phyloP scores from a whole-genome alignment of 257 asterid genomes.

The Craterostigma plantagineum region DNA sequence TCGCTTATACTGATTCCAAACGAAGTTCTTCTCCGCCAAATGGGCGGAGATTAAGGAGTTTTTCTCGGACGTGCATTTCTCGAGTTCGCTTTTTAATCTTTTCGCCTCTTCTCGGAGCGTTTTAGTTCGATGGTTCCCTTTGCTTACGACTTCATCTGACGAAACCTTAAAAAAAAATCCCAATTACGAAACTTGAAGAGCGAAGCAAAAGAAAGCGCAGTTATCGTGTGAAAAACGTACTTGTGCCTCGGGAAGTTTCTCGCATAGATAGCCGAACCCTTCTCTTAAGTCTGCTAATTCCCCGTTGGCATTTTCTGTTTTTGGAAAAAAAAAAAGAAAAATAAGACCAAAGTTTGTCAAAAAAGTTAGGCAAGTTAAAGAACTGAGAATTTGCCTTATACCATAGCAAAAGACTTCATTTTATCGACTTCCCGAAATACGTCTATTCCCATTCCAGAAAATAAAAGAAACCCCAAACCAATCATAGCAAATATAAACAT shows the following conservation, averaged over 20 bases:
- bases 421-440: too few species aligned
- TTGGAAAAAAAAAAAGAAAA: constrained; percentile 12
- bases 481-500: too few species aligned
- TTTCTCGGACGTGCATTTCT: constrained; percentile 26
- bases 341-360: too few species aligned
- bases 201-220: too few species aligned
- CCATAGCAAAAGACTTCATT: too few species aligned
- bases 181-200: too few species aligned
- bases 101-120: constrained; percentile 30
- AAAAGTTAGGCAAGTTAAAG: too few species aligned
- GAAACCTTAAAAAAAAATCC: constrained; percentile 19
- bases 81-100: constrained; percentile 39
- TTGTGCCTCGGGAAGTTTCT: constrained; percentile 20
- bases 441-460: too few species aligned
- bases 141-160: constrained; percentile 14
- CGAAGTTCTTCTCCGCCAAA: constrained; percentile 46
- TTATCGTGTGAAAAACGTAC: constrained; percentile 19
- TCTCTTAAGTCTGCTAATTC: constrained; percentile 45
- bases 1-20: constrained; percentile 56
- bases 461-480: too few species aligned
- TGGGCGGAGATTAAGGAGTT: constrained; percentile 35
- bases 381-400: too few species aligned
- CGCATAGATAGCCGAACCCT: constrained; percentile 25
- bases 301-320: constrained; percentile 35
- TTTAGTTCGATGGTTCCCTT: constrained; percentile 12